Evolutionary conservation across 768 basidiomycete species (phyloP).

Genomic region (Suillus subaureus): DNA sequence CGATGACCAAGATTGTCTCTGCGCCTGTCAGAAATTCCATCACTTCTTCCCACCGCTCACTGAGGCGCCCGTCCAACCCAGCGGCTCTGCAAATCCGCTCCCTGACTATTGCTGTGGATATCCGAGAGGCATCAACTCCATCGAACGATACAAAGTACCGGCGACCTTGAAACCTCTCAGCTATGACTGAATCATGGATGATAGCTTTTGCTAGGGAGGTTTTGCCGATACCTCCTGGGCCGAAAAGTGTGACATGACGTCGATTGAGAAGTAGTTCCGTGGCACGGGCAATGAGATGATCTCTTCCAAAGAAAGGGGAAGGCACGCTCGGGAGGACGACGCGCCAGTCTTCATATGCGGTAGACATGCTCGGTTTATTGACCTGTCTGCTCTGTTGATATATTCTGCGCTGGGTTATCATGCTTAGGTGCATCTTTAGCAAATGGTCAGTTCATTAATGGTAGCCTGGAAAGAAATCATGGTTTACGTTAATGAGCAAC

Average conservation of each 20-base stretch:
- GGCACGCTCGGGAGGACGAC: background rate
- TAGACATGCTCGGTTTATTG: background rate
- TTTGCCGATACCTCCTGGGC: constrained; percentile 8
- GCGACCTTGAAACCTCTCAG: constrained; percentile 3
- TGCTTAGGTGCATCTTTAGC: background rate
- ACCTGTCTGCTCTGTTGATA: background rate
- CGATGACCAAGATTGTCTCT: constrained; percentile 4
- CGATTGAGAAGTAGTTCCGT: background rate
- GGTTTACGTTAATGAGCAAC: background rate
- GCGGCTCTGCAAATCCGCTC: background rate
- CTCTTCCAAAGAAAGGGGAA: constrained; percentile 6
- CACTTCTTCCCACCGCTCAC: background rate
- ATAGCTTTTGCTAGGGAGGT: constrained; percentile 7
- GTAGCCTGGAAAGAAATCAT: background rate
- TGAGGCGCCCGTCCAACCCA: background rate
- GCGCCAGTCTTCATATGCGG: background rate
- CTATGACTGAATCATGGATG: constrained; percentile 2
- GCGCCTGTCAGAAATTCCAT: background rate
- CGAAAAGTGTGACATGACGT: constrained; percentile 5
- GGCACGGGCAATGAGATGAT: background rate
- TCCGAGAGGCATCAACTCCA: background rate
- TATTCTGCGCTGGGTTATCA: background rate
- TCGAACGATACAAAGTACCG: constrained; percentile 6
- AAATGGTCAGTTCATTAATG: background rate
- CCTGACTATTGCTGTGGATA: background rate